Conservation (phyloP, 225 moss, liverwort and hornwort species). For the Marchantia polymorpha region DNA sequence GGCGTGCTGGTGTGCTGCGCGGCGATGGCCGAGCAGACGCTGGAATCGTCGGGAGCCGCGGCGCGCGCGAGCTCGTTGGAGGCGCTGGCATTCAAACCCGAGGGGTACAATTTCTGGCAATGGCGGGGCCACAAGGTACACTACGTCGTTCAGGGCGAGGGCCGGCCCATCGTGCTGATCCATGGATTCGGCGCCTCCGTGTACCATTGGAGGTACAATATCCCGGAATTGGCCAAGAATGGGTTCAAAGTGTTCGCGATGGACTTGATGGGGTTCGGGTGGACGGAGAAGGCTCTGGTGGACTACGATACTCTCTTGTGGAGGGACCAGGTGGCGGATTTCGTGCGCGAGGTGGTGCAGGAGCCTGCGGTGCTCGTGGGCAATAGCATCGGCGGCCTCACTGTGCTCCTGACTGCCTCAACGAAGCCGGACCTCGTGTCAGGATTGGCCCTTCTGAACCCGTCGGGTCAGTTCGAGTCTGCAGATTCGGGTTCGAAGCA, state of each 20-base stretch:
- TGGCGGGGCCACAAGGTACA: conserved; percentile 93
- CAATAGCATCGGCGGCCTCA: conserved; percentile 91
- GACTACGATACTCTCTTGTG: conserved; percentile 64
- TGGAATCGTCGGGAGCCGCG: conserved; percentile 24
- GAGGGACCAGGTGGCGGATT: conserved; percentile 90
- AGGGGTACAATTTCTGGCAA: conserved; percentile 87
- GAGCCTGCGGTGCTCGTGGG: conserved; percentile 84
- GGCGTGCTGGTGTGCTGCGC: conserved; percentile 35
- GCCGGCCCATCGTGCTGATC: conserved; percentile 80
- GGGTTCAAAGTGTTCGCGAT: conserved; percentile 81
- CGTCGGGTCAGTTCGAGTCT: conserved; percentile 82
- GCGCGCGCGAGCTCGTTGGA: conserved; percentile 22
- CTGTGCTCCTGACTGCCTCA: conserved; percentile 70
- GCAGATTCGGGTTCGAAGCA: conserved; percentile 24
- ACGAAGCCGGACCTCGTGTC: conserved; percentile 75
- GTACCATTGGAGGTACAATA: conserved; percentile 95
- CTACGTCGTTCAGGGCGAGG: conserved; percentile 86
- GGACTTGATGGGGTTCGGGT: conserved; percentile 90
- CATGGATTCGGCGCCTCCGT: conserved; percentile 97
- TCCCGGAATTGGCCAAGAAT: conserved; percentile 81
- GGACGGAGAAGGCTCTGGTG: conserved; percentile 85
- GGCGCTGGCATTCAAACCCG: conserved; percentile 62
- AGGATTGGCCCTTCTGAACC: conserved; percentile 71
- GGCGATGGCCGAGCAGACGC: conserved; percentile 38
- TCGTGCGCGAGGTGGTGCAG: conserved; percentile 71